A percentile compares a stretch with the other conserved stretches of the same genome.
These are phyloP conservation scores for Trichoderma reesei DNA, from an alignment of 495 filamentous ascomycete species.

Conservation along the genomic window DNA sequence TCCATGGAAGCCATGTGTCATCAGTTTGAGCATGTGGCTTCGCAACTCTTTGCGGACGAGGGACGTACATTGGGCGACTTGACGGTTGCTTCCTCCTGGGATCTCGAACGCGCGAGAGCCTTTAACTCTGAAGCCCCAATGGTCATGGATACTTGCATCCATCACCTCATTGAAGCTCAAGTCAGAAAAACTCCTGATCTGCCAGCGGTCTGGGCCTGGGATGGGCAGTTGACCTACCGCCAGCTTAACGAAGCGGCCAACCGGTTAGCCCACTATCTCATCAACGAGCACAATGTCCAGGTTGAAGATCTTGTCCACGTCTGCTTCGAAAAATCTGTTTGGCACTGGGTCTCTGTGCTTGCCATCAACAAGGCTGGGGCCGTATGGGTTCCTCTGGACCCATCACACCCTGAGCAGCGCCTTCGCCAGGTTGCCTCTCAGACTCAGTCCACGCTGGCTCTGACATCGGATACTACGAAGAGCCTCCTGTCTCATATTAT, in stretches of 20 bases:
- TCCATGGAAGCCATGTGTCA: neutral
- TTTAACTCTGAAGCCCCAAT: neutral
- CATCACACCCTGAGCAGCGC: slow-evolving; percentile 6
- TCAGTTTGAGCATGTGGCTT: slow-evolving; percentile 5
- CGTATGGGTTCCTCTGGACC: slow-evolving; percentile 24
- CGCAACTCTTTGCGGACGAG: neutral
- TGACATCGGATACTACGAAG: slow-evolving; percentile 14
- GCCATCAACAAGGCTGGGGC: slow-evolving; percentile 9
- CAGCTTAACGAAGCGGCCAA: slow-evolving; percentile 63
- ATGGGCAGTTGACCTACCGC: slow-evolving; percentile 27
- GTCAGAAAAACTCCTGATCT: neutral
- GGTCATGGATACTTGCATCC: neutral
- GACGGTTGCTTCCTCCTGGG: neutral
- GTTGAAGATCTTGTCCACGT: slow-evolving; percentile 45
- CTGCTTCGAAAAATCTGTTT: slow-evolving; percentile 46
- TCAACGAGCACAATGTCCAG: slow-evolving; percentile 45
- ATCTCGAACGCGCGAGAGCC: neutral
- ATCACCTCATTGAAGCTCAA: neutral
- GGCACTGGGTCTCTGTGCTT: slow-evolving; percentile 25
- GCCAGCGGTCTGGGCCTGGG: slow-evolving; percentile 27
- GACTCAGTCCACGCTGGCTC: slow-evolving; percentile 29
- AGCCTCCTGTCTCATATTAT: slow-evolving; percentile 11
- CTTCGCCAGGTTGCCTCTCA: neutral
- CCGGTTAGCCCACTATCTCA: slow-evolving; percentile 65
- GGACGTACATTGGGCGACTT: neutral